Base-by-base conservation (phyloP, 345 rosid species). In the Salix brachista region DNA sequence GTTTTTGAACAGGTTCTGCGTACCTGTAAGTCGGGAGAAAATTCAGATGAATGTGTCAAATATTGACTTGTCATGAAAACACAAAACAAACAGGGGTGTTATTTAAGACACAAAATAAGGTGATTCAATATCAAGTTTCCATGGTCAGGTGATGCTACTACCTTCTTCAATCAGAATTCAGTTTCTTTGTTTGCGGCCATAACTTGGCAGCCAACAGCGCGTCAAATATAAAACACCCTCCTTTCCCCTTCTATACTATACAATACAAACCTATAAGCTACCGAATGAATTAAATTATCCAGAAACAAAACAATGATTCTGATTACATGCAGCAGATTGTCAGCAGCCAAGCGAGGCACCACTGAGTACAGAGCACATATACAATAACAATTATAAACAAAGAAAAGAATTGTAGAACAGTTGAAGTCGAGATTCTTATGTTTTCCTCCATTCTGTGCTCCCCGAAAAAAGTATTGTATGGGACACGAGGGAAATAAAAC, bases 1-100 rank as follows among this genome's bases (percentile, higher is more conserved):
- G 42, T 60, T 84, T 80, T 92, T 92, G 86, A 75, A 88, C 70
- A 76, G 58, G 41, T 78, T 81, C 8, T 74, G 75, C 50, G 41
- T 23, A 56, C 66, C 91, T 86, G 13, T 41, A 77, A 68, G 25
- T 62, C 48, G 58, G 65, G 58, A 66, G 68, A 3, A 23, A 62
- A 77, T 37, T 34, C 69, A 72, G 36, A 37, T 36, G 13, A 28
- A 52, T 39, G 26, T 73, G 52, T 66, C 60, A 9, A 14, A 69
- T 12, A 16, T 26, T 5, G 18, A 60, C 30, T 7, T 65, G 7
- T 66, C 60, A 75, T 8, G 10, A 67, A 56, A 64, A 65, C 12
- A 16, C 50, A 23, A 16, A 64, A 19, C 12, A 41, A 65, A 9
- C 26, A 1, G 2, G 32, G 30, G 37, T 23, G 18, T 23, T 12